phyloP scores from a whole-genome alignment of 345 rosid genomes.

The Corchorus capsularis region DNA sequence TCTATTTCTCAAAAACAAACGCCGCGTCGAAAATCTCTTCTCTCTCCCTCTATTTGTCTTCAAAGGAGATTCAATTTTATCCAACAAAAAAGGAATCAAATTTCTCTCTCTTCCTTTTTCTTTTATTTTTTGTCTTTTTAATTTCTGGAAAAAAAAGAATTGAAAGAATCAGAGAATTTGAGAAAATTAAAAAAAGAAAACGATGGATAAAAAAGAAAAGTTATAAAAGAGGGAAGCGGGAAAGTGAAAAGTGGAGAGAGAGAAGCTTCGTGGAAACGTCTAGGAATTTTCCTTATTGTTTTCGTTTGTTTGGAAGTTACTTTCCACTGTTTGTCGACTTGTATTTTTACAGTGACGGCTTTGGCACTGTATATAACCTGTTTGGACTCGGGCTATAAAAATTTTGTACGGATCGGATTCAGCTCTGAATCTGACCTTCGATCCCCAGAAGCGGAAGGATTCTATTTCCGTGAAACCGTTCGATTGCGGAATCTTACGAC shows the following conservation, averaged over 20 bases:
- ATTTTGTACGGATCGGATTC: too few species aligned
- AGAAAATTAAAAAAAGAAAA: neutral
- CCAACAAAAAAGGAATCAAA: constrained; percentile 11
- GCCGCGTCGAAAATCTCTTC: neutral
- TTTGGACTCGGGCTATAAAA: neutral
- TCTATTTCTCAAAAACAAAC: constrained; percentile 5
- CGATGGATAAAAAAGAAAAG: constrained; percentile 18
- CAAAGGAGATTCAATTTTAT: constrained; percentile 9
- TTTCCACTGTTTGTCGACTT: constrained; percentile 4
- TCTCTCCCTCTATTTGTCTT: constrained; percentile 6
- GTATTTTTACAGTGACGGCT: constrained; percentile 15
- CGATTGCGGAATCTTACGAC: neutral
- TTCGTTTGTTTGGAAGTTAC: neutral
- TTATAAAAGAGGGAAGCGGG: neutral
- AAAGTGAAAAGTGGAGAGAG: neutral
- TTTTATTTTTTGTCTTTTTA: neutral
- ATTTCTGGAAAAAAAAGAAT: neutral
- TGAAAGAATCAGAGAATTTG: neutral
- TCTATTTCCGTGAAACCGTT: neutral
- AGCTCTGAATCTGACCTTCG: neutral
- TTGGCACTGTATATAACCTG: neutral
- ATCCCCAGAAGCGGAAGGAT: too few species aligned
- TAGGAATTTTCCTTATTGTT: constrained; percentile 35
- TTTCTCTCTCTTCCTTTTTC: neutral
- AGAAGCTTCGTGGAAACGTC: constrained; percentile 42